These are phyloP conservation scores for Colletotrichum costaricense DNA, from an alignment of 2,329 filamentous ascomycete species.

Conservation along the genomic window DNA sequence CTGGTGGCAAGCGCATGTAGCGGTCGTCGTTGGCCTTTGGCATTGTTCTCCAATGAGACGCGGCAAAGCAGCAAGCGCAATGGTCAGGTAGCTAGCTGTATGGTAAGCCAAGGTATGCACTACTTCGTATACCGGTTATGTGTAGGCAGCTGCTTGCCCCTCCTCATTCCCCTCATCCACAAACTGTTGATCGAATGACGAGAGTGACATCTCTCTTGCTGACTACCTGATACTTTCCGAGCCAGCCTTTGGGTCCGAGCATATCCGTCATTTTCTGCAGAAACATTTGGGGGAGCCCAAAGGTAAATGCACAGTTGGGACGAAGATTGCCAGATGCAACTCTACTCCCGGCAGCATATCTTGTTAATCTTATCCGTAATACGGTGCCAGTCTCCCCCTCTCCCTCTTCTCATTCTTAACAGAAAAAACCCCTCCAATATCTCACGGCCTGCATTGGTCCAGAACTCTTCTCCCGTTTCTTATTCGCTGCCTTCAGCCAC, in stretches of 20 bases:
- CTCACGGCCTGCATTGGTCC: not conserved
- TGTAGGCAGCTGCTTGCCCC: not conserved
- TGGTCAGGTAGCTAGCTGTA: too few relatives aligned
- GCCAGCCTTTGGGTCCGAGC: not conserved
- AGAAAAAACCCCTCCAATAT: not conserved
- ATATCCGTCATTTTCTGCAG: not conserved
- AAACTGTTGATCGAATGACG: not conserved
- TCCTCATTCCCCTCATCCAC: not conserved
- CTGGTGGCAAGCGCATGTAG: not conserved
- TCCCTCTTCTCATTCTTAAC: not conserved
- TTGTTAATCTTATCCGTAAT: not conserved
- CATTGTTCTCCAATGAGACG: not conserved
- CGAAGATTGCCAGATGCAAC: constrained; percentile 26
- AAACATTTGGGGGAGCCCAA: not conserved
- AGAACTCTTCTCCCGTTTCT: not conserved
- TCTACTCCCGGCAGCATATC: constrained; percentile 13
- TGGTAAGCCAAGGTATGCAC: too few relatives aligned
- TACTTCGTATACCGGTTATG: too few relatives aligned
- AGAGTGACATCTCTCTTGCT: not conserved
- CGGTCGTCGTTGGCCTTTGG: not conserved
- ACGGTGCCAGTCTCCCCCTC: not conserved
- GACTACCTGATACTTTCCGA: not conserved
- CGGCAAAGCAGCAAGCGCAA: not conserved
- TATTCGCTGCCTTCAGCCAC: not conserved
- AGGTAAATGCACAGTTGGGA: constrained; percentile 10